Evolutionary conservation across 2,329 filamentous ascomycete genomes (phyloP).

Genomic region (Stemphylium beticola): DNA sequence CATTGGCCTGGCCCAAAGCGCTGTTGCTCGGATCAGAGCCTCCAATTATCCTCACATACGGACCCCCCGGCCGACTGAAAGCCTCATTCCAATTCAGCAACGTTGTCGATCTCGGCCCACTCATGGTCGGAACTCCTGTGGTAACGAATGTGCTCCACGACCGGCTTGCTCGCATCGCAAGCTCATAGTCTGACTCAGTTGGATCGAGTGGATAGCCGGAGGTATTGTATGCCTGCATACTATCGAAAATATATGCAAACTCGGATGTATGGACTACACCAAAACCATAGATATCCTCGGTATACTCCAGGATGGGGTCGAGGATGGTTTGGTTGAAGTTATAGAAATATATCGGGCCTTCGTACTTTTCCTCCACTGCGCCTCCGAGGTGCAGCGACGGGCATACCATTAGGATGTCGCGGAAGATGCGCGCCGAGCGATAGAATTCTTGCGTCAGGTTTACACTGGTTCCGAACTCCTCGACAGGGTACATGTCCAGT

Average conservation of each 20-base stretch:
- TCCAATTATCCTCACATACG: slow-evolving; percentile 47
- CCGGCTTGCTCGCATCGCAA: slow-evolving; percentile 51
- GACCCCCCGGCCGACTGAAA: slow-evolving; percentile 33
- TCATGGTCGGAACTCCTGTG: slow-evolving; percentile 37
- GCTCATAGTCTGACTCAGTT: slow-evolving; percentile 49
- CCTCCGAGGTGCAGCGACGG: slow-evolving; percentile 54
- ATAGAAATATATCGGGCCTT: slow-evolving; percentile 56
- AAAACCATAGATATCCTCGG: slow-evolving; percentile 46
- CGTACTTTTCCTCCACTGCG: slow-evolving; percentile 48
- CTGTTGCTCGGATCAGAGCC: slow-evolving; percentile 54
- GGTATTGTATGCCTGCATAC: slow-evolving; percentile 51
- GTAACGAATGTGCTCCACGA: slow-evolving; percentile 58
- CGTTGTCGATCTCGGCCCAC: slow-evolving; percentile 13
- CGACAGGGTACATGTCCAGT: slow-evolving; percentile 43
- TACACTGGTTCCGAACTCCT: slow-evolving; percentile 52
- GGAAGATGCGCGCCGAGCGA: slow-evolving; percentile 57
- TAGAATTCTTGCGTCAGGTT: slow-evolving; percentile 58
- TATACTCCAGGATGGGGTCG: slow-evolving; percentile 50
- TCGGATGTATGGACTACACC: slow-evolving; percentile 61
- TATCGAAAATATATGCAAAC: slow-evolving; percentile 60
- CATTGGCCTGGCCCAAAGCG: slow-evolving; percentile 46
- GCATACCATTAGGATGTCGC: slow-evolving; percentile 61
- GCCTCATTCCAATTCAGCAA: slow-evolving; percentile 49
- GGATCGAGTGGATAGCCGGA: slow-evolving; percentile 45
- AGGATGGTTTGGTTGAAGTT: slow-evolving; percentile 63